Percentiles rank a stretch among this genome's conserved stretches.
These are phyloP conservation scores for Alternaria dauci DNA, from an alignment of 2,329 filamentous ascomycete species.

Conservation along the genomic window DNA sequence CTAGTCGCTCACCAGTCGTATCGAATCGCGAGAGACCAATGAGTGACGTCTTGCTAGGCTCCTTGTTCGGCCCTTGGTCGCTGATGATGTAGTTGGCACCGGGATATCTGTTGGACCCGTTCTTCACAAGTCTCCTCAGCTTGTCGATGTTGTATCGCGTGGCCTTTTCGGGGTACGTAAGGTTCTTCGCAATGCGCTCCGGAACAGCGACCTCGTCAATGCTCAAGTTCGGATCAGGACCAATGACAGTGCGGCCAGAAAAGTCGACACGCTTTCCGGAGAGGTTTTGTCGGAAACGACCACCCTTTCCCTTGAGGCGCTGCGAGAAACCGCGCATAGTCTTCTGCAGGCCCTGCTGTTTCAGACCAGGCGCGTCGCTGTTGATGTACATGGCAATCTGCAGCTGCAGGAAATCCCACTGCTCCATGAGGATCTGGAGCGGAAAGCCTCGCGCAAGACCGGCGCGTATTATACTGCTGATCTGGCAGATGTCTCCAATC, in stretches of 20 bases:
- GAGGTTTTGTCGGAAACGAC: constrained; percentile 93
- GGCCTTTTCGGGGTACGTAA: constrained; percentile 93
- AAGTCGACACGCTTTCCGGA: constrained; percentile 99
- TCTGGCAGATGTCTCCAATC: constrained; percentile 93
- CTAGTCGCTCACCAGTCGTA: constrained; percentile 65
- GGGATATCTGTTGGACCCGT: constrained; percentile 81
- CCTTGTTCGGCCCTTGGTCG: constrained; percentile 58
- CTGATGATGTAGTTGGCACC: constrained; percentile 86
- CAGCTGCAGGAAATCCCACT: constrained; percentile 96
- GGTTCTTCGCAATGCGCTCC: constrained; percentile 88
- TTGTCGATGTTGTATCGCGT: constrained; percentile 87
- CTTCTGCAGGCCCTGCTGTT: constrained; percentile 86
- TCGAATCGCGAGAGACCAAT: constrained; percentile 58
- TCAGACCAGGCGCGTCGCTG: constrained; percentile 91
- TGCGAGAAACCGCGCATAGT: constrained; percentile 93
- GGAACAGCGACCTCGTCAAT: constrained; percentile 96
- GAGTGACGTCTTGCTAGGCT: constrained; percentile 72
- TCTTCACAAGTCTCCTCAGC: constrained; percentile 74
- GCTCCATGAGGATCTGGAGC: constrained; percentile 91
- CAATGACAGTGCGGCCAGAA: constrained; percentile 96
- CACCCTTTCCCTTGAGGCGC: constrained; percentile 94
- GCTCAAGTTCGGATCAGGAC: constrained; percentile 90
- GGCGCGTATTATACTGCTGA: constrained; percentile 85
- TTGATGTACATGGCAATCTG: constrained; percentile 99
- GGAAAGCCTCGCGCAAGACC: constrained; percentile 84